These are phyloP conservation scores for Basidiobolus heterosporus DNA, from an alignment of 371 early-diverging fungal species.

Conservation along the genomic window DNA sequence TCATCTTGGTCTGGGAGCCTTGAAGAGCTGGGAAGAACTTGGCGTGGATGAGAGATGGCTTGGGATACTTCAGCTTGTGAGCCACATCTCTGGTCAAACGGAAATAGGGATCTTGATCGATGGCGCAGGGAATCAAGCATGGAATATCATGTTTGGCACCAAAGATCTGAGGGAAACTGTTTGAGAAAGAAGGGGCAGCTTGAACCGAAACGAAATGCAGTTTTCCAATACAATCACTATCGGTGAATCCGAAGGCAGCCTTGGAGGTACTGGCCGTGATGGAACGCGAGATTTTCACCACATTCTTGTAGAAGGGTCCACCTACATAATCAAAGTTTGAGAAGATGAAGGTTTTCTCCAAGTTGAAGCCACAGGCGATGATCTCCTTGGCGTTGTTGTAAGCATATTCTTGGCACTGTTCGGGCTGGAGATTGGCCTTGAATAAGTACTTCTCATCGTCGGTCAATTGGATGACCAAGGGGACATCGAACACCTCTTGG, in stretches of 20 bases:
- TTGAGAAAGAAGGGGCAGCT: constrained; percentile 89
- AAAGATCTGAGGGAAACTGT: constrained; percentile 90
- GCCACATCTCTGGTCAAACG: constrained; percentile 97
- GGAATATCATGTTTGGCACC: constrained; percentile 78
- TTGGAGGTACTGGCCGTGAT: constrained; percentile 74
- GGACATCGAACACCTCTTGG: constrained; percentile 93
- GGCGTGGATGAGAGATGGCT: constrained; percentile 90
- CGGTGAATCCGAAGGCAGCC: constrained; percentile 83
- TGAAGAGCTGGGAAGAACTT: constrained; percentile 92
- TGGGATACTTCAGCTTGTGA: constrained; percentile 82
- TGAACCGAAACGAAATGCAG: constrained; percentile 82
- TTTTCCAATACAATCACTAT: constrained; percentile 80
- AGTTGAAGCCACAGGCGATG: constrained; percentile 95
- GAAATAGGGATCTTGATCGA: constrained; percentile 99
- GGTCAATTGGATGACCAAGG: constrained; percentile 96
- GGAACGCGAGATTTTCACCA: constrained; percentile 68
- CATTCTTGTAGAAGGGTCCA: constrained; percentile 81
- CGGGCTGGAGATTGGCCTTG: constrained; percentile 79
- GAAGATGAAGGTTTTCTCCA: constrained; percentile 97
- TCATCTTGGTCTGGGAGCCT: constrained; percentile 97
- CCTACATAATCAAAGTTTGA: constrained; percentile 84
- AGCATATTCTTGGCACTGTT: constrained; percentile 67
- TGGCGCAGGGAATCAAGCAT: constrained; percentile 96
- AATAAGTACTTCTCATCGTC: constrained; percentile 99
- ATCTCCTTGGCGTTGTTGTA: constrained; percentile 92